Base-by-base conservation (phyloP, 2,329 filamentous ascomycete genomes). In the Fonsecaea pugnacius region DNA sequence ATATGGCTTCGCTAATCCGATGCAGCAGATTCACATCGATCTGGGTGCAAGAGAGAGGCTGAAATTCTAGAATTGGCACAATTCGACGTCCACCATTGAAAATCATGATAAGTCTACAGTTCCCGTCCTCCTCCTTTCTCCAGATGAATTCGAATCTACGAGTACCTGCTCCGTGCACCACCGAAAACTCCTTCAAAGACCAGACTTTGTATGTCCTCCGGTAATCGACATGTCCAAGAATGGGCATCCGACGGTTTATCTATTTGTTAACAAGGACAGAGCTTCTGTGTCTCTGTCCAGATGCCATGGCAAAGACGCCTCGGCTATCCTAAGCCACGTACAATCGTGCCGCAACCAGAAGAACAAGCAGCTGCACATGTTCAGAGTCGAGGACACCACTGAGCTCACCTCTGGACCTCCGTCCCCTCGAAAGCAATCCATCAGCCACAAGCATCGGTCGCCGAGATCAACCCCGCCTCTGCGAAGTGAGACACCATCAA, bases 211-310 rank as follows among this genome's bases (percentile, higher is more conserved):
- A 24, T 27, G 43, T 36, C 35, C 18, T n/a, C 30, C 50, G 21
- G 21, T 50, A 35, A 18, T 35, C 24, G 40, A 40, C 32, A 60
- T 60, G 58, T 46, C 58, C 18, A 60, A 53, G 58, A 30, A 12
- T 36, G 27, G 35, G 9, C 38, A 48, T 32, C 58, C 61, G 27
- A 63, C 46, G 16, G 55, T 58, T 18, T 65, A 61, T 36, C 48
- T 65, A 14, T 65, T 65, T 24, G 58, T 65, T 9, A 65, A 65
- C 63, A 65, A 65, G 53, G 63, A 65, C 30, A 46, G 43, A n/a
- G 52, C 51, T 18, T 61, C 58, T 55, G 6, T 30, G n/a, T 65
- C 63, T 18, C 58, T 65, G 12, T 61, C 63, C 27, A 57, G 58
- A 32, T 57, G 58, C 36, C 59, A 60, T 35, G 63, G 53, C 12